Conservation (phyloP, 2,329 filamentous ascomycete genomes). For the Xylaria multiplex region DNA sequence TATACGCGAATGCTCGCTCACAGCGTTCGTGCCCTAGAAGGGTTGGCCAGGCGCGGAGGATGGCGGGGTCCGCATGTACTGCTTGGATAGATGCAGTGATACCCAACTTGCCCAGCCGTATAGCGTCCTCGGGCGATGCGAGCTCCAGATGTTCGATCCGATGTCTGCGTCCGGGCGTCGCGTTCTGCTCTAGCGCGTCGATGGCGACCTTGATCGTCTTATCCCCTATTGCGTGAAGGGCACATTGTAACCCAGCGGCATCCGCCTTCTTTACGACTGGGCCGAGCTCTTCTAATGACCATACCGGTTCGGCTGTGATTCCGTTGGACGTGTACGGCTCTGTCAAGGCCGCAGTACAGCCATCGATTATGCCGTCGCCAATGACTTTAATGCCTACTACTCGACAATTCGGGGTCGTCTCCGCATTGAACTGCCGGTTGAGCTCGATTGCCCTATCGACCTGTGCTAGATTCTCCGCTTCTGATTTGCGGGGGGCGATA, state of each 20-base stretch:
- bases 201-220: slow-evolving; percentile 66
- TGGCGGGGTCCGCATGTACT: slow-evolving; percentile 69
- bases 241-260: slow-evolving; percentile 65
- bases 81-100: slow-evolving; percentile 70
- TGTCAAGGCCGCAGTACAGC: slow-evolving; percentile 69
- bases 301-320: slow-evolving; percentile 61
- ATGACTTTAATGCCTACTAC: slow-evolving; percentile 73
- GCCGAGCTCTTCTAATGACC: slow-evolving; percentile 62
- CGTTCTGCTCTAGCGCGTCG: slow-evolving; percentile 60
- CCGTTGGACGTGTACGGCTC: slow-evolving; percentile 66
- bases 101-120: slow-evolving; percentile 64
- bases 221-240: slow-evolving; percentile 74
- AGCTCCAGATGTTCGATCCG: slow-evolving; percentile 74
- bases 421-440: slow-evolving; percentile 55
- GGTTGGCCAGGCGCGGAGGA: slow-evolving; percentile 68
- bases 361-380: slow-evolving; percentile 72
- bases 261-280: slow-evolving; percentile 65
- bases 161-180: slow-evolving; percentile 61
- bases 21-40: slow-evolving; percentile 65
- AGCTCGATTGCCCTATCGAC: slow-evolving; percentile 63
- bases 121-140: slow-evolving; percentile 63
- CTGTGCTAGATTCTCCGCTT: slow-evolving; percentile 58
- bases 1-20: slow-evolving; percentile 70
- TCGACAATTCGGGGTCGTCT: slow-evolving; percentile 56
- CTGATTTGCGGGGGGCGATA: slow-evolving; percentile 57